These are phyloP conservation scores for Solanum infundibuliforme DNA, from an alignment of 257 asterid genomes.

Conservation along the genomic window DNA sequence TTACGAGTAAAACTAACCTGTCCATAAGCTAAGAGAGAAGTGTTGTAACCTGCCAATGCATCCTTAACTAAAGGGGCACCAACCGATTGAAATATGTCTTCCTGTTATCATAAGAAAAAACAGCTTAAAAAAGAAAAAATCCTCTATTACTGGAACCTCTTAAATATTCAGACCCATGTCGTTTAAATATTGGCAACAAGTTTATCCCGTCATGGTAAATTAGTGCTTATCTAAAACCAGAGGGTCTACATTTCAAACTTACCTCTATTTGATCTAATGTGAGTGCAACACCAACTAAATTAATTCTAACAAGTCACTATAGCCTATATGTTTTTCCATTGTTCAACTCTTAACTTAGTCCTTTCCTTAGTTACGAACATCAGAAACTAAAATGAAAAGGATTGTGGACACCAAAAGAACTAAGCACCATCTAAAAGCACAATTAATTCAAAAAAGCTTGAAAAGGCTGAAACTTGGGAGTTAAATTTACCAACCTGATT, in stretches of 20 bases:
- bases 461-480: neutral
- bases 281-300: neutral
- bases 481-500: conserved; percentile 50
- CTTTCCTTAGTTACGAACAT: neutral
- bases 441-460: neutral
- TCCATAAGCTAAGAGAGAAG: conserved; percentile 88
- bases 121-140: no score
- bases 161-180: no score
- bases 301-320: neutral
- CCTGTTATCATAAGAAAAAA: conserved; percentile 26
- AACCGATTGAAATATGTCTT: conserved; percentile 54
- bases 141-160: no score
- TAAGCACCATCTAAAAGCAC: neutral
- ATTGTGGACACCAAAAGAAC: neutral
- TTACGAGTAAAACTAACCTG: conserved; percentile 38
- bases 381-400: neutral
- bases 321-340: neutral
- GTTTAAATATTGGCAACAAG: no score
- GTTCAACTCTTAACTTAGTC: neutral
- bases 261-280: neutral
- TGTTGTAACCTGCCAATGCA: conserved; percentile 82
- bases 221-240: neutral
- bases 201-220: neutral
- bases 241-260: neutral
- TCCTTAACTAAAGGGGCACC: conserved; percentile 81